phyloP scores from a whole-genome alignment of 805 yeast species.

The Clavispora asparagi region DNA sequence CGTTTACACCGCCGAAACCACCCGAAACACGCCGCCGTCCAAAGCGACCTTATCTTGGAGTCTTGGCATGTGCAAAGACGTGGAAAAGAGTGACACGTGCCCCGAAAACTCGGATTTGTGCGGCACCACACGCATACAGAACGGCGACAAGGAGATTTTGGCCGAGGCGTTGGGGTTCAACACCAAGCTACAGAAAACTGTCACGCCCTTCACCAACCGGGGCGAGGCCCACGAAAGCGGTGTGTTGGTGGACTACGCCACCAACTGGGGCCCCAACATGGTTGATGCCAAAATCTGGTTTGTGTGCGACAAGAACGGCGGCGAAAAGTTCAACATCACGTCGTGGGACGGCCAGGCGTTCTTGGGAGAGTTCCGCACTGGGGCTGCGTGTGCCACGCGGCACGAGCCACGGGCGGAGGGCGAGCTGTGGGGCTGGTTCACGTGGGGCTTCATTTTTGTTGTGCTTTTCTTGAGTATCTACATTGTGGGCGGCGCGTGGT shows the following conservation, averaged over 20 bases:
- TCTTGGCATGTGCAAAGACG: constrained; percentile 60
- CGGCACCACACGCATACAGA: constrained; percentile 55
- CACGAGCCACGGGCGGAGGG: constrained; percentile 22
- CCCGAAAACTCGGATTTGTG: constrained; percentile 72
- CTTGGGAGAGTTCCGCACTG: constrained; percentile 18
- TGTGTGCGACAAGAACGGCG: constrained; percentile 36
- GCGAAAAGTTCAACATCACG: constrained; percentile 18
- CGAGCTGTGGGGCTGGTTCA: constrained; percentile 74
- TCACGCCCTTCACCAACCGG: constrained; percentile 23
- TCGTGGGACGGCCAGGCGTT: constrained; percentile 35
- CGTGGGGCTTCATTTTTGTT: constrained; percentile 73
- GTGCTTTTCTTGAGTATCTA: constrained; percentile 69
- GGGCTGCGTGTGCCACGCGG: constrained; percentile 36
- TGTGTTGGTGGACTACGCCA: constrained; percentile 35
- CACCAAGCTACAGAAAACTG: constrained; percentile 31
- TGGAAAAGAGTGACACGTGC: constrained; percentile 44
- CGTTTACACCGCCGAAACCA: constrained; percentile 34
- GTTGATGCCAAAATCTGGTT: constrained; percentile 45
- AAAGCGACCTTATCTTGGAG: constrained; percentile 59
- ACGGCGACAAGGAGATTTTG: constrained; percentile 45
- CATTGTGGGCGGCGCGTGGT: constrained; percentile 70
- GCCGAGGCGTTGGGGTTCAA: constrained; percentile 62
- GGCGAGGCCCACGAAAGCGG: constrained; percentile 26
- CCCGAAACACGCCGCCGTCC: constrained; percentile 75
- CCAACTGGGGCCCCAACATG: constrained; percentile 64